Percentiles rank a stretch among this genome's conserved stretches.
Evolutionary conservation across 2,329 filamentous ascomycete genomes (phyloP).

Genomic region (Lasiodiplodia citricola): DNA sequence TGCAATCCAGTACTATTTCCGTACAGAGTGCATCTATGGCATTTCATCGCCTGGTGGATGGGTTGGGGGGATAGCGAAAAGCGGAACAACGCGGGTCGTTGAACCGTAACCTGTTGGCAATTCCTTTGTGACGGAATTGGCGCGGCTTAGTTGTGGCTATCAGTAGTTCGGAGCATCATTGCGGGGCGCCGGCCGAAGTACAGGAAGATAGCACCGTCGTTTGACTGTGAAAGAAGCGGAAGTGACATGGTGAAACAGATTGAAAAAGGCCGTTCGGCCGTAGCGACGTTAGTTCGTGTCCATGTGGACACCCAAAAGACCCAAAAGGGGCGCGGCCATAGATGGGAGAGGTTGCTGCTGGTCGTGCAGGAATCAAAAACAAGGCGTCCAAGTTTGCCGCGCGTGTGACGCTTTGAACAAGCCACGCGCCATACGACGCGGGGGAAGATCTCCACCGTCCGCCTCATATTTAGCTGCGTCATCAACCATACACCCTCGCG

Average conservation of each 20-base stretch:
- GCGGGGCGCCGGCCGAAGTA: background rate
- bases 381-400: background rate
- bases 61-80: background rate
- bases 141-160: background rate
- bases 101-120: background rate
- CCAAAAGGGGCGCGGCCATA: background rate
- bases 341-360: background rate
- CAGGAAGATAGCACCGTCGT: background rate
- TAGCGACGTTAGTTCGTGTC: background rate
- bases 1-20: background rate
- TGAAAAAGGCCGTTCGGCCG: background rate
- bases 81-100: background rate
- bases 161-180: background rate
- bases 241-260: background rate
- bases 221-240: background rate
- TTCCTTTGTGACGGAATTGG: background rate
- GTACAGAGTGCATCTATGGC: background rate
- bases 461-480: background rate
- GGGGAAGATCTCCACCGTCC: conserved; percentile 4
- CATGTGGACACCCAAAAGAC: background rate
- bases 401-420: conserved; percentile 13
- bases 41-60: background rate
- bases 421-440: conserved; percentile 13
- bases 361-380: background rate
- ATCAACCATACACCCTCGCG: background rate